These are phyloP conservation scores for Akanthomyces lecanii DNA, from an alignment of 2,329 filamentous ascomycete species.

Conservation along the genomic window DNA sequence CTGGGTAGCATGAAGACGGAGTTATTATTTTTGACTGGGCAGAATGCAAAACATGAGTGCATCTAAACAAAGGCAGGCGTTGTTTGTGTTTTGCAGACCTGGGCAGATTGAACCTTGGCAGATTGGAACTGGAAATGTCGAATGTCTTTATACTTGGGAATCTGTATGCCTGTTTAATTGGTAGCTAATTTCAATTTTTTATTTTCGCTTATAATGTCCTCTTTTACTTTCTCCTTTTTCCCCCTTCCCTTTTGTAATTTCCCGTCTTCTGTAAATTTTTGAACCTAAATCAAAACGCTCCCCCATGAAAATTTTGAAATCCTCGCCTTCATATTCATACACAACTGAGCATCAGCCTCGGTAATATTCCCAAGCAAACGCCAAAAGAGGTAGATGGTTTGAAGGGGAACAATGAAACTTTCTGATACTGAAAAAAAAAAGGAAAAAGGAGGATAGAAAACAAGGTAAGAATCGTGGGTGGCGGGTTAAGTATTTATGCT, in stretches of 20 bases:
- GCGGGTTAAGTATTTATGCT: neutral
- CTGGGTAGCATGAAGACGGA: constrained; percentile 20
- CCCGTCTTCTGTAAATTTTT: neutral
- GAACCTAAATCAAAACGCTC: constrained; percentile 9
- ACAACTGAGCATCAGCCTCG: constrained; percentile 10
- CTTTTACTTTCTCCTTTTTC: neutral
- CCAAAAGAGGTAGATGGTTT: constrained; percentile 3
- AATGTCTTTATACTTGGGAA: neutral
- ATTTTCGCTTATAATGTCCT: neutral
- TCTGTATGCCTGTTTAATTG: neutral
- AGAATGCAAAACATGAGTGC: neutral
- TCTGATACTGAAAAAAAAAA: constrained; percentile 4
- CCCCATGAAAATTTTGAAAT: constrained; percentile 6
- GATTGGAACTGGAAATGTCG: neutral
- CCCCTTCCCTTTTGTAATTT: neutral
- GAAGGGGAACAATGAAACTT: neutral
- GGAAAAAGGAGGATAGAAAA: neutral
- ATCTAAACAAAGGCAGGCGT: neutral
- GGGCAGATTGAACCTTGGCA: neutral
- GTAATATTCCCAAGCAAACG: constrained; percentile 15
- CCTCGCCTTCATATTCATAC: constrained; percentile 11
- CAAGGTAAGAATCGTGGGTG: neutral
- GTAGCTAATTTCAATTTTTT: constrained; percentile 10
- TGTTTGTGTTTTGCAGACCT: neutral
- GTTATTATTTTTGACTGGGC: neutral